Percentiles rank a stretch among this genome's conserved stretches.
Conservation (phyloP, 139 green algal species). For the Picochlorum costavermella region DNA sequence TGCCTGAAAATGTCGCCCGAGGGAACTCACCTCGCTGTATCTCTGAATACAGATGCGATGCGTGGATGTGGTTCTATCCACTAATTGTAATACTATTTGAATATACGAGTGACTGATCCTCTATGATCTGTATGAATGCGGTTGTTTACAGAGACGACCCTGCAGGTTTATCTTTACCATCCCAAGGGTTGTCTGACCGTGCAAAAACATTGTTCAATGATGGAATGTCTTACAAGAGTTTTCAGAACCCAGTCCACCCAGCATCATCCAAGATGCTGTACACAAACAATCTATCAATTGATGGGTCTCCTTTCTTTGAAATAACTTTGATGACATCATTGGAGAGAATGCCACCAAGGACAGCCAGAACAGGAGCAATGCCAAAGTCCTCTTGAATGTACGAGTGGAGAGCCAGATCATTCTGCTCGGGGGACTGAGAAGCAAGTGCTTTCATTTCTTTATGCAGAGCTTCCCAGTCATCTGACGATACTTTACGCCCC, state of each 20-base stretch:
- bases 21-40: too few species aligned
- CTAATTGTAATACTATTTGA: too few species aligned
- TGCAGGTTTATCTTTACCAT: too few species aligned
- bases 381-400: constrained; percentile 22
- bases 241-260: constrained; percentile 38
- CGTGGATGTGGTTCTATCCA: too few species aligned
- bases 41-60: too few species aligned
- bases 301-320: constrained; percentile 53
- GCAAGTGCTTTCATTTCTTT: too few species aligned
- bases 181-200: not conserved
- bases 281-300: constrained; percentile 77
- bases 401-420: constrained; percentile 7
- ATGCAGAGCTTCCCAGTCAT: too few species aligned
- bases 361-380: constrained; percentile 54
- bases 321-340: constrained; percentile 82
- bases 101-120: too few species aligned
- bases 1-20: too few species aligned
- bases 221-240: not conserved
- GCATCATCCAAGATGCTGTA: constrained; percentile 48
- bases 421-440: not conserved
- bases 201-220: not conserved
- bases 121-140: too few species aligned
- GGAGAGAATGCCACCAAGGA: constrained; percentile 75
- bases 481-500: not conserved
- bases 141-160: too few species aligned